These are phyloP conservation scores for Globisporangium canariense DNA, from an alignment of 352 stramenopile species.

Conservation along the genomic window DNA sequence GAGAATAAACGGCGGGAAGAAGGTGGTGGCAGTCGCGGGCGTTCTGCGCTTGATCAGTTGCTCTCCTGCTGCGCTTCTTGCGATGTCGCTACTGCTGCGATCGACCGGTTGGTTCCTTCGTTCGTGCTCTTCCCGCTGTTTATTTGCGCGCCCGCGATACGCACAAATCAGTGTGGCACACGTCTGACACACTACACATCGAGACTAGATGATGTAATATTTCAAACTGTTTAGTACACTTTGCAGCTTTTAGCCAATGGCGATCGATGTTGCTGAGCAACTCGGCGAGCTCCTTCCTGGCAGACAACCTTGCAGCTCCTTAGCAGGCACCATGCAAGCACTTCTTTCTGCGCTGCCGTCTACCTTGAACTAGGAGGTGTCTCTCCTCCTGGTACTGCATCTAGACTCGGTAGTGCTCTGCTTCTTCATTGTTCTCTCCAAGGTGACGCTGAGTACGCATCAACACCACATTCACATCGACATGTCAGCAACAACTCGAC, in stretches of 20 bases:
- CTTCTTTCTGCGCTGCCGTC: background rate
- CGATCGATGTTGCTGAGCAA: background rate
- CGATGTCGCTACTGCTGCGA: too few species aligned
- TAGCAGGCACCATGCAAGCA: background rate
- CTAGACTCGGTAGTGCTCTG: conserved; percentile 18
- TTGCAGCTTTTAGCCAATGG: background rate
- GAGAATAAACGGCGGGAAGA: background rate
- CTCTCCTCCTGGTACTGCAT: background rate
- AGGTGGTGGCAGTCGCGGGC: background rate
- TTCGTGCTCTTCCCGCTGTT: conserved; percentile 1
- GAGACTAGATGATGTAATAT: conserved; percentile 4
- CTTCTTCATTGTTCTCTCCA: conserved; percentile 12
- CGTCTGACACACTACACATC: background rate
- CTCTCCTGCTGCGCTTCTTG: too few species aligned
- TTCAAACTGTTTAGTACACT: conserved; percentile 6
- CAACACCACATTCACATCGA: background rate
- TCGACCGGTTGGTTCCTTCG: background rate
- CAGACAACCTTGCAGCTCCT: too few species aligned
- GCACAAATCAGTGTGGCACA: background rate
- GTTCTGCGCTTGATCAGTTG: too few species aligned
- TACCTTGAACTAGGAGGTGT: background rate
- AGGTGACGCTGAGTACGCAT: conserved; percentile 38
- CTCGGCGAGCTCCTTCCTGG: background rate
- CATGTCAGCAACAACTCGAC: conserved; percentile 1
- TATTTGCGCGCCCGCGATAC: background rate